Evolutionary conservation across 768 basidiomycete genomes (phyloP), one percentile per base, ranked within the genome.

Genomic region (Boletales sp.): DNA sequence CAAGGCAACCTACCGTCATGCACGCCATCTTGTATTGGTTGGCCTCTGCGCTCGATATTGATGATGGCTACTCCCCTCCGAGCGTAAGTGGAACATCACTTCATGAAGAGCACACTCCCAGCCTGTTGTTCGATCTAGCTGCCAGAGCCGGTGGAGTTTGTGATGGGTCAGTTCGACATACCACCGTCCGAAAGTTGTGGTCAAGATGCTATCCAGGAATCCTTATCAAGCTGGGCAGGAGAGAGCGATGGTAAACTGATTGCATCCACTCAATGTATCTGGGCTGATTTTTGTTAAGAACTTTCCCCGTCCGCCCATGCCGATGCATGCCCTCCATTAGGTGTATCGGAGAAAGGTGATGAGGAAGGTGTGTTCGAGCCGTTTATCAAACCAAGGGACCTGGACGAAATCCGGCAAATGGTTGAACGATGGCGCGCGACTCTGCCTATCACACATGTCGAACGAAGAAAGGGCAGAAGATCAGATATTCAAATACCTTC

Each of bases 11-110:
- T 9, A 76, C 78, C 8, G 70, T 82, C 24, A 62, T 78, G 43
- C 78, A 83, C 57, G 72, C 70, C 50, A 63, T 83, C 14, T 66
- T 75, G 24, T 84, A 74, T 60, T 85, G 83, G 82, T 58, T 82
- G 38, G 71, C 74, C 15, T 81, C 81, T 31, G 77, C 80, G n/a
- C 66, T 69, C 43, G 60, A 60, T 44, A 43, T 64, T 30, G 55
- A 67, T 27, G 68, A 62, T 38, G 66, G 68, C 1, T 69, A 64
- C 47, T 61, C 51, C 4, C 54, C 58, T 10, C 59, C 66, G 4
- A 49, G 46, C 36, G 65, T 69, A 39, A 48, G 65, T 48, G 6
- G 14, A 17, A 32, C 13, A 19, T 42, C 39, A 11, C 21, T 24
- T 21, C 15, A 48, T 11, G 8, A 39, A 40, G 24, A 29, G 5